Conservation (phyloP, 108 stramenopile species). For the Pseudonitzschia multistriata region DNA sequence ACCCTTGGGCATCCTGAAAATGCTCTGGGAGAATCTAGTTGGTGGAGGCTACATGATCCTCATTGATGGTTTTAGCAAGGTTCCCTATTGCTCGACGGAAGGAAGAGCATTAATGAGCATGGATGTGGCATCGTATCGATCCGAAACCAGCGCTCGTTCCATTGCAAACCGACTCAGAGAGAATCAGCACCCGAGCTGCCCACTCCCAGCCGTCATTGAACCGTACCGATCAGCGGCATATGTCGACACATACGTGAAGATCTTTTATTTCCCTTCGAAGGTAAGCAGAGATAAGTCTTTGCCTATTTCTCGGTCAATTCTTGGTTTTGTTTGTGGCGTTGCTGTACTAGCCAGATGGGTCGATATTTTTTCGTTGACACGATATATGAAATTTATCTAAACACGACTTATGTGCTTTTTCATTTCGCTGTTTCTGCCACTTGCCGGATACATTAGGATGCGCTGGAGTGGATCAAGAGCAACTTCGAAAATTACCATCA, state of each 20-base stretch:
- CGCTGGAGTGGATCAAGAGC: conserved; percentile 26
- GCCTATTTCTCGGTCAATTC: neutral
- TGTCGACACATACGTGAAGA: conserved; percentile 89
- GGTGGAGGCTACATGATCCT: conserved; percentile 55
- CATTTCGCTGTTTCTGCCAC: neutral
- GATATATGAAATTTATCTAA: neutral
- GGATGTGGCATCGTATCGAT: conserved; percentile 82
- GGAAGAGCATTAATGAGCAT: conserved; percentile 93
- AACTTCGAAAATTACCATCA: conserved; percentile 20
- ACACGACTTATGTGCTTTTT: neutral
- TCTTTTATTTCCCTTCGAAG: conserved; percentile 86
- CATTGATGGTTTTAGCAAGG: conserved; percentile 84
- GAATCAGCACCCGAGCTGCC: conserved; percentile 22
- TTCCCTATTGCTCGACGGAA: conserved; percentile 83
- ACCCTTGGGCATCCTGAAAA: conserved; percentile 33
- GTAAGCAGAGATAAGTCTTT: conserved; percentile 26
- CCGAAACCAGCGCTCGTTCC: conserved; percentile 44
- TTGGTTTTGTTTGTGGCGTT: too few species aligned
- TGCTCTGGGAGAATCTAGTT: conserved; percentile 65
- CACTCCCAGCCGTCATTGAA: conserved; percentile 33
- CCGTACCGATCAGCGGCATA: conserved; percentile 49
- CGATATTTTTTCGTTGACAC: too few species aligned
- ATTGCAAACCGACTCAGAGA: conserved; percentile 43
- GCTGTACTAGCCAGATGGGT: too few species aligned
- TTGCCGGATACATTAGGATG: conserved; percentile 34